Evolutionary conservation across 2,329 filamentous ascomycete genomes (phyloP).

Genomic region (Fusarium hainanense): DNA sequence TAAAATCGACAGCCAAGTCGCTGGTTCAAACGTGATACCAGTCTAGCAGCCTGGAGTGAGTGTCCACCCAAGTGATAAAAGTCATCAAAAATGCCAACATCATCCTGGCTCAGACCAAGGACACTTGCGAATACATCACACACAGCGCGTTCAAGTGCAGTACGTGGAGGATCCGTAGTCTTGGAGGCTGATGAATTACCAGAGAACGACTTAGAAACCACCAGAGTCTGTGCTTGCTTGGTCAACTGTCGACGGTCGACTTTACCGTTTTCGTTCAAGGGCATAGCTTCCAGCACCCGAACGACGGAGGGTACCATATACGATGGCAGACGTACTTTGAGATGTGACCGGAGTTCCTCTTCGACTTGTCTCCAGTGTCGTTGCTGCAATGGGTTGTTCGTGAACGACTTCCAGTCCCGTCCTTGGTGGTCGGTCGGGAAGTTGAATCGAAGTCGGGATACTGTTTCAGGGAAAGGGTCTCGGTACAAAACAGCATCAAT

Average conservation of each 20-base stretch:
- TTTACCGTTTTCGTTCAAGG: conserved; percentile 14
- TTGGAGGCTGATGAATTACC: not conserved
- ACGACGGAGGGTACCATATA: conserved; percentile 17
- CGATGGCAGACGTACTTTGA: not conserved
- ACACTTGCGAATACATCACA: not conserved
- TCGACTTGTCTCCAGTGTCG: not conserved
- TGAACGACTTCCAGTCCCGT: not conserved
- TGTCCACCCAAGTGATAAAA: not conserved
- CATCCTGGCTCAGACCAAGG: not conserved
- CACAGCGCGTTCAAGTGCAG: not conserved
- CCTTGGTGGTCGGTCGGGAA: conserved; percentile 39
- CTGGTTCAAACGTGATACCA: not conserved
- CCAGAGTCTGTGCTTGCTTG: not conserved
- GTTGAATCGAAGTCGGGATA: conserved; percentile 13
- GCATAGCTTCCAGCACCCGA: not conserved
- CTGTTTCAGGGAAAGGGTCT: conserved; percentile 38
- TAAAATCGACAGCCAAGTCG: not conserved
- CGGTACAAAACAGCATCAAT: conserved; percentile 50
- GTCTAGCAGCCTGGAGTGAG: not conserved
- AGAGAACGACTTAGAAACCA: not conserved
- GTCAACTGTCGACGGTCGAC: conserved; percentile 6
- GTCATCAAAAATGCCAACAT: not conserved
- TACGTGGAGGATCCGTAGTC: not conserved
- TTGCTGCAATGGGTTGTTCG: not conserved
- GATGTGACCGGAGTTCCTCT: not conserved